Evolutionary conservation across 2,329 filamentous ascomycete species (phyloP), one percentile per base, ranked within the genome.

Genomic region (Pestalotiopsis sp.): DNA sequence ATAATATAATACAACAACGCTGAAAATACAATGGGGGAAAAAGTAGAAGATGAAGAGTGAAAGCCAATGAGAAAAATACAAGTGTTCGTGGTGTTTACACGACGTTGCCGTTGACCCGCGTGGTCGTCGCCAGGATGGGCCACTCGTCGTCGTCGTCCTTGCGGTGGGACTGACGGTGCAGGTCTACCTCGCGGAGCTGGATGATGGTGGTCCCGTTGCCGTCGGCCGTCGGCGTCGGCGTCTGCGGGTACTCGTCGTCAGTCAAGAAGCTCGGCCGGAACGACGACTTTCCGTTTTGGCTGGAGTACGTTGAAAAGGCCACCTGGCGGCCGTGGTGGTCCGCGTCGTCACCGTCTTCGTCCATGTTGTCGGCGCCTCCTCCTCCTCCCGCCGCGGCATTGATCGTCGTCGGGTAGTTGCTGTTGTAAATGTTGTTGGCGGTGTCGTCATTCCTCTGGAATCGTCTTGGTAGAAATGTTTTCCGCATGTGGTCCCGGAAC

Each of bases 401-500:
- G 31, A 36, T 36, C 31, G 31, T 36, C 31, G 31, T 36, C 31
- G 31, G 31, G 6, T 36, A 52, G 13, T 13, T 59, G 11, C 56
- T 25, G 56, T n/a, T 25, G 12, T 25, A 23, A 9, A 25, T 13
- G 23, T 59, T 59, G 31, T 25, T 25, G 17, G 17, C 25, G 23
- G 12, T 20, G 23, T n/a, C 20, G 17, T 20, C 27, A 2, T 59
- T 38, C 27, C 31, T 45, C 17, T 56, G 56, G 25, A 70, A 65
- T 14, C 63, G 63, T 23, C 59, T 66, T 4, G 66, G 66, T 7
- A 66, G 27, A 7, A 70, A 66, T 0, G 69, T 68, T 5, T 70
- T n/a, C 36, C 20, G 36, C n/a, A 70, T 70, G 4, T 67, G 59
- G 12, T 68, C 49, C 5, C 45, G 38, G 25, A 70, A 70, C 3